Evolutionary conservation across 805 yeast genomes (phyloP), one percentile per base, ranked within the genome.

Genomic region (Debaryomyces prosopidis): DNA sequence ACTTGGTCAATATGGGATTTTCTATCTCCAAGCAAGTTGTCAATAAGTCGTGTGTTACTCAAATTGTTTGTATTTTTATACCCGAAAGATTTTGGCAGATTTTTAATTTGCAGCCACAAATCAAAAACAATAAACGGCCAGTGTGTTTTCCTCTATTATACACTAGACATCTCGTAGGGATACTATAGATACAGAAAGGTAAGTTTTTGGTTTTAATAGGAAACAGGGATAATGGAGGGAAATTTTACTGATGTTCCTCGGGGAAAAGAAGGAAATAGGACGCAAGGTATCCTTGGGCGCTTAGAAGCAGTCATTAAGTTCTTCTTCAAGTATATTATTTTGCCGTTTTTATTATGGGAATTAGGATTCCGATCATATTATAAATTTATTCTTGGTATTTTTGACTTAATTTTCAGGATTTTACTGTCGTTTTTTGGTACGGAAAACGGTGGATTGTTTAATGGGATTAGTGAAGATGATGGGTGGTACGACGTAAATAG

Each of bases 81-180:
- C 37, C 37, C 37, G 37, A n/a, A 5, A 2, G 5, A 34, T 17
- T n/a, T 15, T 34, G 37, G 37, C 37, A 34, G 37, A 18, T 3
- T 34, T 34, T 18, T n/a, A 31, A 17, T 34, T 34, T 18, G 37
- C 37, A 34, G 23, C 37, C 37, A 34, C 37, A 34, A 34, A 34
- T 18, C 19, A 11, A 14, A 11, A 9, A 23, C 26, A 23, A 23
- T 23, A 3, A 23, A 23, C 26, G 10, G 9, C 26, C 9, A 23
- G 9, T 23, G 9, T 7, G 5, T 23, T 23, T 23, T 23, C 26
- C 9, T 23, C 26, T 23, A 10, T 23, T 2, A 23, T 23, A 23
- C 5, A 10, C 5, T 10, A 7, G 5, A 2, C 26, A 23, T 10
- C 5, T 23, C 9, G 6, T 23, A 23, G 3, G 26, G 26, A 23